Percentiles rank a stretch among this genome's conserved stretches.
phyloP scores from a whole-genome alignment of 208 protist species.

The Leishmania turanica region DNA sequence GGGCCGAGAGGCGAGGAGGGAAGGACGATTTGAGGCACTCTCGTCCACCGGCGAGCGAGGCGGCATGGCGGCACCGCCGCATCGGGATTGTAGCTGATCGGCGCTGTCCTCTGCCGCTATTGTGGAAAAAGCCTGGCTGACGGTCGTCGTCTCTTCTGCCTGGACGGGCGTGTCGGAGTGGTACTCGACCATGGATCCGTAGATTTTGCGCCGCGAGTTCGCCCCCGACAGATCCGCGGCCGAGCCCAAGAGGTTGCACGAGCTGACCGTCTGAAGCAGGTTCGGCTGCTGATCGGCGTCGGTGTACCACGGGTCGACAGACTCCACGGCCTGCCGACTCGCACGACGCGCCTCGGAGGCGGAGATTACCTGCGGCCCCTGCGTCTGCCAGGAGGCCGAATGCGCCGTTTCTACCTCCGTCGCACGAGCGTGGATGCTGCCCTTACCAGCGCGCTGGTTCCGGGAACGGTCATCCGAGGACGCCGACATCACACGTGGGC shows the following conservation, averaged over 20 bases:
- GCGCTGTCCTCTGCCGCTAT: background rate
- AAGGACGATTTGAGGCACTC: background rate
- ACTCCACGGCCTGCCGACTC: conserved; percentile 5
- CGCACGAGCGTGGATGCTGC: background rate
- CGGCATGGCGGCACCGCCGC: conserved; percentile 7
- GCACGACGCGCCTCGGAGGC: background rate
- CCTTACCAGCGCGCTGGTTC: background rate
- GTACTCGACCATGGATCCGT: background rate
- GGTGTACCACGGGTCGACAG: conserved; percentile 2
- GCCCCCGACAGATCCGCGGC: background rate
- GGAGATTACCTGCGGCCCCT: background rate
- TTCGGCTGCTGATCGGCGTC: conserved; percentile 12
- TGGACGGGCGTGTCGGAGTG: background rate
- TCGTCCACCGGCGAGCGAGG: background rate
- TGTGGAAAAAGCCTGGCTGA: background rate
- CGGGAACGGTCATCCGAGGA: background rate
- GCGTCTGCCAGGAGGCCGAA: background rate
- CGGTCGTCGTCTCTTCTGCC: background rate
- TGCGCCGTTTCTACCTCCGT: conserved; percentile 1
- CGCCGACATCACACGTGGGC: conserved; percentile 4
- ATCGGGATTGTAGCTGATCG: background rate
- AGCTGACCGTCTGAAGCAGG: conserved; percentile 5
- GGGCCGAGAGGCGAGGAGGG: background rate
- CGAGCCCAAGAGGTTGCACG: background rate
- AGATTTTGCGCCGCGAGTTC: conserved; percentile 11